These are phyloP conservation scores for Nitzschia palea DNA, from an alignment of 108 stramenopile species.

Conservation along the genomic window DNA sequence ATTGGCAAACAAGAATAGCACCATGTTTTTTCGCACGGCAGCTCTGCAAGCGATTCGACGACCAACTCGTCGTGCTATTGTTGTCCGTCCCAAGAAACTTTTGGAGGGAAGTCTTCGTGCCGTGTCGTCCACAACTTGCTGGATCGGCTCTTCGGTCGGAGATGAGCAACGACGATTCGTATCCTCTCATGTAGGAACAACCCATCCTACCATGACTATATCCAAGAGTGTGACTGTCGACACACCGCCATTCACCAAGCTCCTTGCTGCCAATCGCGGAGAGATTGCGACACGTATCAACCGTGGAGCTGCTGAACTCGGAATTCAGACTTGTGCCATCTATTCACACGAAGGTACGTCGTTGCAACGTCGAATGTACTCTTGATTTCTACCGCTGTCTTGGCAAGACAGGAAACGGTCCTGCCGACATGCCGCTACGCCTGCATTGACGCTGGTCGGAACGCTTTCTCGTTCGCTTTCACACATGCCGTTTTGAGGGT, in stretches of 20 bases:
- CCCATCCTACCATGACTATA: constrained; percentile 19
- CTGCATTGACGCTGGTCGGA: too few relatives aligned
- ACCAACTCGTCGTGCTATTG: not conserved
- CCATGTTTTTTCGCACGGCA: constrained; percentile 4
- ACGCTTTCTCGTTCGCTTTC: too few relatives aligned
- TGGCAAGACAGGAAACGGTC: too few relatives aligned
- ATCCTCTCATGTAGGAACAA: constrained; percentile 13
- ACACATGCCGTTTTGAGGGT: too few relatives aligned
- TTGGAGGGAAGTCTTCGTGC: not conserved
- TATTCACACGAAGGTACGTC: constrained; percentile 79
- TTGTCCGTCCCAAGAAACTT: not conserved
- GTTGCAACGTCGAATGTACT: too few relatives aligned
- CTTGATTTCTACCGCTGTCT: too few relatives aligned
- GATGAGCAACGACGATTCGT: not conserved
- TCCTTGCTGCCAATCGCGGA: constrained; percentile 88
- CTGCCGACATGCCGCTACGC: too few relatives aligned
- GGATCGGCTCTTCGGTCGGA: constrained; percentile 1
- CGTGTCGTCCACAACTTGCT: constrained; percentile 17
- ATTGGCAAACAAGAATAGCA: not conserved
- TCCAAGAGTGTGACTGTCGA: constrained; percentile 23
- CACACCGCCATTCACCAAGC: constrained; percentile 68
- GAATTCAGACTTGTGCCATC: constrained; percentile 80
- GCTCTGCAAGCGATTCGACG: not conserved
- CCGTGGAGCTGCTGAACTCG: constrained; percentile 79
- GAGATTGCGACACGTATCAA: constrained; percentile 77